Conservation (phyloP, 208 protist genomes). For the Trypanosoma conorhini region DNA sequence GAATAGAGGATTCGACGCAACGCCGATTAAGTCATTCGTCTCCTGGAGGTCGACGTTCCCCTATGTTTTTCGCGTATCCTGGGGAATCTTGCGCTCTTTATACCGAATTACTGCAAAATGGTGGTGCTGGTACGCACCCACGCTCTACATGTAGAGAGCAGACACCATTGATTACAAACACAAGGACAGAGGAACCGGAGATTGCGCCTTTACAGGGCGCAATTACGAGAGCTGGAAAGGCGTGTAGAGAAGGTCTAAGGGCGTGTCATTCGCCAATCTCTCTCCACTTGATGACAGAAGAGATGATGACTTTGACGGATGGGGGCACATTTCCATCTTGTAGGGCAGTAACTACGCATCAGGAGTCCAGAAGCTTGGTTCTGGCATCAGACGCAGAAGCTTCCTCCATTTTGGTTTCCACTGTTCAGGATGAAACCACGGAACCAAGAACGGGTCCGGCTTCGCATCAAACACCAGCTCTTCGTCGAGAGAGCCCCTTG, state of each 20-base stretch:
- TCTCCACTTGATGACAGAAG: not conserved
- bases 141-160: not conserved
- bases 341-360: not conserved
- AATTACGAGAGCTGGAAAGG: not conserved
- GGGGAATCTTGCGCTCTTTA: not conserved
- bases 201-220: not conserved
- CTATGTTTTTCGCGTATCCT: conserved; percentile 12
- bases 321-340: not conserved
- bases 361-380: not conserved
- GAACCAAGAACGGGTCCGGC: not conserved
- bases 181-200: not conserved
- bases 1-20: not conserved
- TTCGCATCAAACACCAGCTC: not conserved
- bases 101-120: not conserved
- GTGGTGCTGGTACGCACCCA: not conserved
- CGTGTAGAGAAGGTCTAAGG: not conserved
- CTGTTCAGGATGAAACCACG: not conserved
- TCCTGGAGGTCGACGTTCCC: not conserved
- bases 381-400: not conserved
- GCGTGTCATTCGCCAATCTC: not conserved
- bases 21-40: not conserved
- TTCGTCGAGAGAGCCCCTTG: not conserved
- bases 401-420: conserved; percentile 3
- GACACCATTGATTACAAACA: not conserved
- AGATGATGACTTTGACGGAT: not conserved